These are phyloP conservation scores for Phaffomyces antillensis DNA, from an alignment of 805 yeast genomes.

Conservation along the genomic window DNA sequence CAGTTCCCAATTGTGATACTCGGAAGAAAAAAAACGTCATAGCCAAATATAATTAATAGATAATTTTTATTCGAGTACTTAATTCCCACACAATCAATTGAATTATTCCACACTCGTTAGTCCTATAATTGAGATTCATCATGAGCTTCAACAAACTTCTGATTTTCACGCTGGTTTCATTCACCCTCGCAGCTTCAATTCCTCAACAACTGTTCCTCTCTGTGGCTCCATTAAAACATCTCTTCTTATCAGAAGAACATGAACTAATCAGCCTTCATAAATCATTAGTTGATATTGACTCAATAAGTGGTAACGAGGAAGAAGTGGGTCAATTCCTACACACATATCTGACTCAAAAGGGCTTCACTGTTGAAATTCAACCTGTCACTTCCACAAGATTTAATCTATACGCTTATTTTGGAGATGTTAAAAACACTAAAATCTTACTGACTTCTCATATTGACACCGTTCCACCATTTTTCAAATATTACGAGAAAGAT, in stretches of 20 bases:
- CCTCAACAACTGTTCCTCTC: slow-evolving; percentile 1
- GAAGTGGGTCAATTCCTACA: slow-evolving; percentile 13
- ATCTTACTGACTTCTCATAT: slow-evolving; percentile 57
- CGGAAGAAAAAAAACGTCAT: no score
- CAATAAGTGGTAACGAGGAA: slow-evolving; percentile 15
- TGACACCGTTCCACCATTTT: slow-evolving; percentile 66
- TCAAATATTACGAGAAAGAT: slow-evolving; percentile 41
- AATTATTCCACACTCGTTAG: no score
- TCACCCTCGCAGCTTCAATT: slow-evolving; percentile 1
- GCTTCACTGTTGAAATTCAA: slow-evolving; percentile 46
- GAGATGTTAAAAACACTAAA: slow-evolving; percentile 30
- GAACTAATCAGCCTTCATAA: slow-evolving; percentile 21
- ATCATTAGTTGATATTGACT: slow-evolving; percentile 20
- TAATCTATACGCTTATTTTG: slow-evolving; percentile 51
- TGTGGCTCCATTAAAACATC: no score
- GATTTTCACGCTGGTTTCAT: neutral
- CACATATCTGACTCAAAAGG: slow-evolving; percentile 21
- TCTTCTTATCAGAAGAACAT: slow-evolving; percentile 8
- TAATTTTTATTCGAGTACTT: no score
- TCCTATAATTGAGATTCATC: no score
- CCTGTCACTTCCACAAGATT: slow-evolving; percentile 29
- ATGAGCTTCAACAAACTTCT: no score
- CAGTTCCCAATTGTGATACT: no score
- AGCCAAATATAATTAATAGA: no score
- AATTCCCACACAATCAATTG: no score